phyloP scores from a whole-genome alignment of 2,329 filamentous ascomycete genomes.

The Penicillium sumatraense region DNA sequence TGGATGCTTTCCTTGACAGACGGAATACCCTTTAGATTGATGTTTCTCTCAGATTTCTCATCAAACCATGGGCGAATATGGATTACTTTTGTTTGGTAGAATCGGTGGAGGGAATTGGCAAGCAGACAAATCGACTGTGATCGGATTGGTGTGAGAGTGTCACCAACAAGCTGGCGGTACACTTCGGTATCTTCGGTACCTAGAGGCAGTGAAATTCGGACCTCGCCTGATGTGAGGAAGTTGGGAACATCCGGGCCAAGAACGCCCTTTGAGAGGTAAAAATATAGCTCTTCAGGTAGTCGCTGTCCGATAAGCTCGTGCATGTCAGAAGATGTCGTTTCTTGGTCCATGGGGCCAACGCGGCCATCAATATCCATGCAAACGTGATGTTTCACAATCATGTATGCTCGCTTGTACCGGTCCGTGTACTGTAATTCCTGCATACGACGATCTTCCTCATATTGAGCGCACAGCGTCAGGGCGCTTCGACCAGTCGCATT shows the following conservation, averaged over 20 bases:
- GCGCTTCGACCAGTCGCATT: conserved; percentile 69
- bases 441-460: conserved; percentile 76
- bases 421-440: conserved; percentile 78
- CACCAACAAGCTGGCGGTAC: conserved; percentile 78
- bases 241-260: conserved; percentile 79
- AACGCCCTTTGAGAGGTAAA: conserved; percentile 83
- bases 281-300: conserved; percentile 85
- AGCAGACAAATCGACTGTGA: conserved; percentile 78
- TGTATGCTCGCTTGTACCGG: conserved; percentile 82
- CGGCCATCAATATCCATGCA: conserved; percentile 78
- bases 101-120: conserved; percentile 78
- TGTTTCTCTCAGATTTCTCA: conserved; percentile 64
- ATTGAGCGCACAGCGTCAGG: conserved; percentile 73
- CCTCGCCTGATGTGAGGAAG: conserved; percentile 79
- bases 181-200: conserved; percentile 80
- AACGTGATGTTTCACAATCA: conserved; percentile 86
- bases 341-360: conserved; percentile 73
- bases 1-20: conserved; percentile 59
- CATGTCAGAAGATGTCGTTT: conserved; percentile 77
- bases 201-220: conserved; percentile 79
- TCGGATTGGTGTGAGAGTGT: conserved; percentile 73
- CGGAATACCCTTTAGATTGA: conserved; percentile 64
- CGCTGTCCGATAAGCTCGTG: conserved; percentile 90
- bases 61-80: conserved; percentile 85
- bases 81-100: conserved; percentile 79